These are phyloP conservation scores for Dissophora globulifera DNA, from an alignment of 192 early-diverging fungal species.

Conservation along the genomic window DNA sequence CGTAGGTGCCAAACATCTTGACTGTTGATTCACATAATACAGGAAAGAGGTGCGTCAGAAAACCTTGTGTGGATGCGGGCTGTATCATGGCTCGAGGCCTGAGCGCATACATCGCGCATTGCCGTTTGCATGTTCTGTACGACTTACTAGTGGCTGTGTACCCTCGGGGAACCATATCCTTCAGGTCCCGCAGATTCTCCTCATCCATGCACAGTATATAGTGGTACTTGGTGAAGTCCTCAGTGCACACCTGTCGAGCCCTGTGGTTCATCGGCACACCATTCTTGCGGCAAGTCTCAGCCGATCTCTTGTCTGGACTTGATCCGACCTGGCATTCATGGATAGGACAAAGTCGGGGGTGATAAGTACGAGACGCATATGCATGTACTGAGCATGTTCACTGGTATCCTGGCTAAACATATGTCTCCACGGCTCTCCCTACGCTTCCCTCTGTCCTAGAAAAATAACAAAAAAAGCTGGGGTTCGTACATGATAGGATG, in stretches of 20 bases:
- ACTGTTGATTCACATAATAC: no score
- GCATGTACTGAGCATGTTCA: no score
- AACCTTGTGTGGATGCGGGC: no score
- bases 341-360: no score
- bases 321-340: constrained; percentile 60
- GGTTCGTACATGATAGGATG: constrained; percentile 77
- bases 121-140: no score
- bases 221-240: constrained; percentile 80
- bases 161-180: constrained; percentile 49
- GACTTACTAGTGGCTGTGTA: constrained; percentile 46
- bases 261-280: constrained; percentile 79
- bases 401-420: no score
- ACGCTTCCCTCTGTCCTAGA: no score
- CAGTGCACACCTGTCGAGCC: constrained; percentile 71
- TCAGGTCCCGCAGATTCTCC: constrained; percentile 74
- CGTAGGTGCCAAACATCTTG: constrained; percentile 82
- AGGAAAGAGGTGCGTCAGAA: no score
- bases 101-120: no score
- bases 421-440: not conserved
- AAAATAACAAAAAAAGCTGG: no score
- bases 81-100: no score
- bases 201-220: constrained; percentile 95
- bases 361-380: no score
- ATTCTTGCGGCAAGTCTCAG: constrained; percentile 72
- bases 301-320: constrained; percentile 76